A percentile compares a stretch with the other conserved stretches of the same genome.
phyloP scores from a whole-genome alignment of 208 protist genomes.

The Acanthamoeba royreba region DNA sequence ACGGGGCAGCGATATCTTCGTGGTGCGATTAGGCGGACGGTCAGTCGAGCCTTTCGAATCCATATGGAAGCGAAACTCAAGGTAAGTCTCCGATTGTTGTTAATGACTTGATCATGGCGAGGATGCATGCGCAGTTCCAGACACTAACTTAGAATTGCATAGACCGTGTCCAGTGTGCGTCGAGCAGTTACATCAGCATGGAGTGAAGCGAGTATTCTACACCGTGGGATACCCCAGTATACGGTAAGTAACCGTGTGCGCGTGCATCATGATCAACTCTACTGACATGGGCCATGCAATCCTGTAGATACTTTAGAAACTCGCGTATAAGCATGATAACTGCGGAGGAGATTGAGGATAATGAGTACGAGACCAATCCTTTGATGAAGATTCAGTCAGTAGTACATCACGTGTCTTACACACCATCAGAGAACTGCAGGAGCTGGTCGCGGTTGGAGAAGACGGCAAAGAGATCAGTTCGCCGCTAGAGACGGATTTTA shows the following conservation, averaged over 20 bases:
- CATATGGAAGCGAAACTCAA: conserved; percentile 26
- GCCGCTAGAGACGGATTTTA: background rate
- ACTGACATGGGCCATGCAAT: background rate
- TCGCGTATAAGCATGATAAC: background rate
- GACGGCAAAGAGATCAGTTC: background rate
- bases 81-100: background rate
- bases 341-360: background rate
- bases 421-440: background rate
- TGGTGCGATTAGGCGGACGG: conserved; percentile 3
- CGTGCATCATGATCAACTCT: background rate
- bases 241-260: background rate
- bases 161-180: conserved; percentile 36
- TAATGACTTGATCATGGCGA: background rate
- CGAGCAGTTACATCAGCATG: conserved; percentile 8
- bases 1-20: conserved; percentile 25
- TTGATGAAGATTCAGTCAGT: no score
- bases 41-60: background rate
- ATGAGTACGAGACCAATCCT: conserved; percentile 11
- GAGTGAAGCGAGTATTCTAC: conserved; percentile 17
- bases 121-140: background rate
- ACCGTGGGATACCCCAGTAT: background rate
- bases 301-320: background rate
- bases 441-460: background rate
- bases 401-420: no score
- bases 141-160: background rate